These are phyloP conservation scores for Magnusiomyces starmeri DNA, from an alignment of 1,139 yeast species.

Conservation along the genomic window DNA sequence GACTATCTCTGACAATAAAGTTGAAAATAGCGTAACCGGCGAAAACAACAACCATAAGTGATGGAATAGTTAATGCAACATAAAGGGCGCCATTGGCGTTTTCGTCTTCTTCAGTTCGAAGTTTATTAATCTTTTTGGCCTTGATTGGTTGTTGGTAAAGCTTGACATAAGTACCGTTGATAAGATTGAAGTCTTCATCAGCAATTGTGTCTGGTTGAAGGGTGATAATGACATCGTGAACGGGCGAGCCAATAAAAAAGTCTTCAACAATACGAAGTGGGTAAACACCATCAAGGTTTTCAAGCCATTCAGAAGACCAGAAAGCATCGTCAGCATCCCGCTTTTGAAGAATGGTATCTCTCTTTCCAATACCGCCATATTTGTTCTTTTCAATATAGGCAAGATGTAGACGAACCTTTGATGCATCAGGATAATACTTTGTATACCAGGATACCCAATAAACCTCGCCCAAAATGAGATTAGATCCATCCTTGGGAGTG, in stretches of 20 bases:
- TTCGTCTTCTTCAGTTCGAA: constrained; percentile 21
- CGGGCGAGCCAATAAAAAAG: constrained; percentile 50
- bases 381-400: constrained; percentile 57
- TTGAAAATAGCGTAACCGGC: constrained; percentile 13
- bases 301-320: constrained; percentile 63
- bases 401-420: constrained; percentile 58
- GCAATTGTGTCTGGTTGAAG: constrained; percentile 62
- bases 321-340: constrained; percentile 43
- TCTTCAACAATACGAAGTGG: constrained; percentile 53
- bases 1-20: constrained; percentile 13
- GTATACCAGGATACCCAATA: constrained; percentile 81
- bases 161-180: constrained; percentile 49
- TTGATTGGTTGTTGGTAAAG: constrained; percentile 55
- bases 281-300: constrained; percentile 55
- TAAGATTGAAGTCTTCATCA: constrained; percentile 50
- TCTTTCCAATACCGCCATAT: constrained; percentile 34
- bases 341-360: constrained; percentile 27
- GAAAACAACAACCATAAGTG: constrained; percentile 52
- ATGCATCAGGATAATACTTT: constrained; percentile 45
- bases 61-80: constrained; percentile 58
- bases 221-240: constrained; percentile 47
- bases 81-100: constrained; percentile 52
- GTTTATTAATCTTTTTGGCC: constrained; percentile 49
- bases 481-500: constrained; percentile 58
- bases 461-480: constrained; percentile 50